Conservation (phyloP, 2,329 filamentous ascomycete species). For the Aspergillus sp. region DNA sequence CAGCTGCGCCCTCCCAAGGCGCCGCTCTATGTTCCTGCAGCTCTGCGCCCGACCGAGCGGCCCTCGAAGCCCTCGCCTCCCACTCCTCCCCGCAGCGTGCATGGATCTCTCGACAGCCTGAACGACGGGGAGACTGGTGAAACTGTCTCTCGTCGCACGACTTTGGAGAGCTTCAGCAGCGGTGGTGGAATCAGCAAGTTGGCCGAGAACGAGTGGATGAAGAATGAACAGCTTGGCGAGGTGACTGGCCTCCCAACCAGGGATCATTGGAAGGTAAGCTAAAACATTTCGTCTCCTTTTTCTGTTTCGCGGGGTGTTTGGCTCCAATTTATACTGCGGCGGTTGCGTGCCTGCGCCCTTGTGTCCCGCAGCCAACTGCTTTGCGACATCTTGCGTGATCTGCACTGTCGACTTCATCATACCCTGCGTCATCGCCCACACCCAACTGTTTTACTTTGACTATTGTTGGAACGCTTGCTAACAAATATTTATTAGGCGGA, state of each 20-base stretch:
- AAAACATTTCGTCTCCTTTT: not conserved
- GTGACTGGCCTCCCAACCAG: conserved; percentile 61
- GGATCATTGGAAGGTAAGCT: conserved; percentile 65
- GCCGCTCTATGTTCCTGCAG: conserved; percentile 64
- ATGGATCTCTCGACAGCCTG: conserved; percentile 54
- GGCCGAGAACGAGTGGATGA: conserved; percentile 54
- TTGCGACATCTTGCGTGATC: conserved; percentile 28
- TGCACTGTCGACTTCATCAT: conserved; percentile 5
- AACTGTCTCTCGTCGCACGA: conserved; percentile 39
- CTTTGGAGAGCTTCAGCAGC: conserved; percentile 42
- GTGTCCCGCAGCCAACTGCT: conserved; percentile 26
- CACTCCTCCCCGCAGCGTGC: conserved; percentile 54
- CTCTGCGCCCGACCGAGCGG: conserved; percentile 60
- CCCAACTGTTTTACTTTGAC: not conserved
- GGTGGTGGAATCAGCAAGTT: conserved; percentile 45
- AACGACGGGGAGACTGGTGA: conserved; percentile 36
- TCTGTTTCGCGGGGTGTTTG: conserved; percentile 1
- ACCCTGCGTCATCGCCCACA: not conserved
- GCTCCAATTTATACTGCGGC: conserved; percentile 20
- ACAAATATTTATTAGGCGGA: conserved; percentile 51
- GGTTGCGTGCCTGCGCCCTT: conserved; percentile 22
- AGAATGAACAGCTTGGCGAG: conserved; percentile 53
- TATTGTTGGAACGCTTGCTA: conserved; percentile 10
- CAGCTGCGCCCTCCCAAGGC: conserved; percentile 61
- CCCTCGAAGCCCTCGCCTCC: conserved; percentile 45